Percentiles rank a stretch among this genome's conserved stretches.
Conservation (phyloP, 805 yeast genomes). For the Ogataea ramenticola region DNA sequence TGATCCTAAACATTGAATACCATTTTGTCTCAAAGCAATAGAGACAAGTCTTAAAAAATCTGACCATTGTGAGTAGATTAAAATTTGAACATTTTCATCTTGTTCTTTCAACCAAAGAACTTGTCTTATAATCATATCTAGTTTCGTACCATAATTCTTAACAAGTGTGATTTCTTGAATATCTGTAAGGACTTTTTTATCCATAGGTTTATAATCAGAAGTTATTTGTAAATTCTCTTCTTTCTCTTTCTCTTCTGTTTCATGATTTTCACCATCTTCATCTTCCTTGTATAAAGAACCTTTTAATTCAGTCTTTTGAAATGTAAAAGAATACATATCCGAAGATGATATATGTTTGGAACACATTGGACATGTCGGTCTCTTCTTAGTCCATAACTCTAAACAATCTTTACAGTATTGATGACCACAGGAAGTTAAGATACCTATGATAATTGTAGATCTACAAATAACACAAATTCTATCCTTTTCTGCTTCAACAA, state of each 20-base stretch:
- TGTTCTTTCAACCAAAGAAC: conserved; percentile 52
- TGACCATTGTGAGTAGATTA: conserved; percentile 86
- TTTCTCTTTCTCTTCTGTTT: conserved; percentile 12
- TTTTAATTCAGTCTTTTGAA: conserved; percentile 42
- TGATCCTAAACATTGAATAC: conserved; percentile 51
- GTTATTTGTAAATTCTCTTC: too few species aligned
- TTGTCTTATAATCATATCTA: conserved; percentile 75
- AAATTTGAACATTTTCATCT: conserved; percentile 66
- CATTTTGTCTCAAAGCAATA: conserved; percentile 54
- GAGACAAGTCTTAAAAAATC: conserved; percentile 63
- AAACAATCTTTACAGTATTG: conserved; percentile 81
- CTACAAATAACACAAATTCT: conserved; percentile 74
- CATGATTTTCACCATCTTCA: conserved; percentile 2
- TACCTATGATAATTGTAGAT: conserved; percentile 60
- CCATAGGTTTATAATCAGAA: conserved; percentile 37
- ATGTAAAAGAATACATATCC: conserved; percentile 67
- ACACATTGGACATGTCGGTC: conserved; percentile 74
- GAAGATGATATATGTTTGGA: conserved; percentile 40
- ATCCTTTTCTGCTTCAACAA: conserved; percentile 24
- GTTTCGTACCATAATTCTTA: conserved; percentile 72
- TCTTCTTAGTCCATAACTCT: conserved; percentile 54
- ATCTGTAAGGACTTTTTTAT: conserved; percentile 32
- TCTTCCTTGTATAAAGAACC: conserved; percentile 35
- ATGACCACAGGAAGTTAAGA: conserved; percentile 88
- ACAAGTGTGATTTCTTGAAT: conserved; percentile 37